These are phyloP conservation scores for Trichoderma koningiopsis DNA, from an alignment of 2,329 filamentous ascomycete species.

Conservation along the genomic window DNA sequence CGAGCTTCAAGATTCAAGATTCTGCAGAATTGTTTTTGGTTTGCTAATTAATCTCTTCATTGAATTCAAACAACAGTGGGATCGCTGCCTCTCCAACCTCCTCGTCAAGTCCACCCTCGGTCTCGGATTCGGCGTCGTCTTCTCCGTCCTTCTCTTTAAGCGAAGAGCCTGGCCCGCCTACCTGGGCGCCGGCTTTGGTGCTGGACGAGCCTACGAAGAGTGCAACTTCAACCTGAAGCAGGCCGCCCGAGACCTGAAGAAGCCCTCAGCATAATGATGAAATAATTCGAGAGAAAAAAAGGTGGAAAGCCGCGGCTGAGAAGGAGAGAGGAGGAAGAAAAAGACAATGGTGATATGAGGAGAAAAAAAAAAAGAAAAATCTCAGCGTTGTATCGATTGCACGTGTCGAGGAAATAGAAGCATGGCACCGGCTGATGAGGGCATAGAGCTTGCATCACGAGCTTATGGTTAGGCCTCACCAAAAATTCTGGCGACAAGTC, in stretches of 20 bases:
- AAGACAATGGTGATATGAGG: background rate
- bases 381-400: slow-evolving; percentile 6
- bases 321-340: background rate
- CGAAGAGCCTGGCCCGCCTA: slow-evolving; percentile 97
- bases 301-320: background rate
- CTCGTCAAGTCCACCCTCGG: slow-evolving; percentile 96
- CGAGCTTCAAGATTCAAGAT: background rate
- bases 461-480: slow-evolving; percentile 13
- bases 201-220: slow-evolving; percentile 96
- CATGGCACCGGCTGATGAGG: slow-evolving; percentile 23
- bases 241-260: slow-evolving; percentile 60
- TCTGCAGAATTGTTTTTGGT: slow-evolving; percentile 24
- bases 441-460: slow-evolving; percentile 27
- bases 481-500: slow-evolving; percentile 24
- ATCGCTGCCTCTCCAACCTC: slow-evolving; percentile 95
- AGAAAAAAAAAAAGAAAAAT: background rate
- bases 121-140: slow-evolving; percentile 95
- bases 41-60: background rate
- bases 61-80: slow-evolving; percentile 68
- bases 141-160: slow-evolving; percentile 98
- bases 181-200: slow-evolving; percentile 90
- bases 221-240: slow-evolving; percentile 80
- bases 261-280: slow-evolving; percentile 45
- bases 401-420: slow-evolving; percentile 29
- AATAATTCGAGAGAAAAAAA: background rate